Evolutionary conservation across 2,329 filamentous ascomycete species (phyloP).

Genomic region (Fusarium chaquense): DNA sequence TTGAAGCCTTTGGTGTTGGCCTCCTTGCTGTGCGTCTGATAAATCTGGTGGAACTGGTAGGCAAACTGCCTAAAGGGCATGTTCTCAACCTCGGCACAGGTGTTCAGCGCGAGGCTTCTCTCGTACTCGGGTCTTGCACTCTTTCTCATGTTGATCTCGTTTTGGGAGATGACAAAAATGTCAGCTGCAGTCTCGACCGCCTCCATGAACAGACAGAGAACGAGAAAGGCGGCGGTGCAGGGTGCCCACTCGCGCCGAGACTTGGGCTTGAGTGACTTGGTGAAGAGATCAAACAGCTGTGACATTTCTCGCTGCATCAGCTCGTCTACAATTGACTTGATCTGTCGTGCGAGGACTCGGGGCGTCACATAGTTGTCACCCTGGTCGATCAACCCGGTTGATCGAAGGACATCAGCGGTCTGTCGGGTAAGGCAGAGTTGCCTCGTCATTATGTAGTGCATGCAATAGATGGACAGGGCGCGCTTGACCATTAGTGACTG

Average conservation of each 20-base stretch:
- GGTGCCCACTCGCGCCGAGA: conserved; percentile 66
- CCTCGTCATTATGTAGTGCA: conserved; percentile 68
- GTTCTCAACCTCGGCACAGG: conserved; percentile 66
- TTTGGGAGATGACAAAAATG: conserved; percentile 63
- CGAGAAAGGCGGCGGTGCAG: conserved; percentile 67
- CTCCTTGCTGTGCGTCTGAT: conserved; percentile 67
- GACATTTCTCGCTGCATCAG: conserved; percentile 65
- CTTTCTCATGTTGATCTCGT: conserved; percentile 61
- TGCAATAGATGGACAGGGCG: conserved; percentile 66
- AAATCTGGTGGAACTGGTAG: conserved; percentile 70
- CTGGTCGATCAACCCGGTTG: conserved; percentile 59
- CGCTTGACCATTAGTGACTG: conserved; percentile 64
- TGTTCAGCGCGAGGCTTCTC: conserved; percentile 59
- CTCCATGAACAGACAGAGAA: conserved; percentile 71
- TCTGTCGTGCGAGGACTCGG: conserved; percentile 66
- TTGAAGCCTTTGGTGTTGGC: conserved; percentile 65
- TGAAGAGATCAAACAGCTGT: conserved; percentile 65
- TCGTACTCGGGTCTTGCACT: conserved; percentile 53
- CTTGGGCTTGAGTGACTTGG: conserved; percentile 66
- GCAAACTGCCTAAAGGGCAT: conserved; percentile 71
- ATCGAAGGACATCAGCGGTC: conserved; percentile 57
- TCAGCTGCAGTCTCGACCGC: conserved; percentile 66
- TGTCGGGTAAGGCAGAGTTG: conserved; percentile 64
- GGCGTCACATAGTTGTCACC: conserved; percentile 62
- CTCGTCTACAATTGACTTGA: conserved; percentile 69